Evolutionary conservation across 331 rosid genomes (phyloP), one percentile per base, ranked within the genome.

Genomic region (Pyracantha coccinea): DNA sequence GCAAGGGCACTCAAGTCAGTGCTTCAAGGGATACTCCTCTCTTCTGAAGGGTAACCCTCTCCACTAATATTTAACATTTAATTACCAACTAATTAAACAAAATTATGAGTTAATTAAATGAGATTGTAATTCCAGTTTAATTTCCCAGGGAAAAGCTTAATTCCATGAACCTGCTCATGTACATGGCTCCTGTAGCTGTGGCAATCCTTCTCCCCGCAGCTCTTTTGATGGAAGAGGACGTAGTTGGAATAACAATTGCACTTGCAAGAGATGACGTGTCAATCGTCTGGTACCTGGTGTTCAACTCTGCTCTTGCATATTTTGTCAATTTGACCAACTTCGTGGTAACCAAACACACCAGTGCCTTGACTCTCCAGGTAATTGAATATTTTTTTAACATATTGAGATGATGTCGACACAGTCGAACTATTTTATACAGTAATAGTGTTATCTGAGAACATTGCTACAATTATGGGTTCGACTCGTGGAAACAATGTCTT

Each of bases 1-100:
- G 92, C 93, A 12, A 82, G 97, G 76, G 97, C 97, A 32, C 87
- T 87, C 29, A 91, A 91, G 85, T 87, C 97, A 5, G 97, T 82
- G 47, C 86, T 82, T 45, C 86, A 82, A 74, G 86, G 83, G 20
- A 78, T 82, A 25, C 41, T 82, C 21, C 68, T 82, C 33, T 78
- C 86, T 25, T 79, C 86, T 62, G 86, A 82, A 74, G 86, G 80
- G 83, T 82, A 45, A 52, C 29, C 44, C 44, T 35, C 44, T 35
- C 44, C 44, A 35, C 1, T 0, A 35, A 35, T 41, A 41, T 41
- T 41, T 11, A 38, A 9, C 14, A 41, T 11, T 3, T 41, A 11
- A 11, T 11, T 41, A 11, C 47, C 47, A 41, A 41, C 15, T 41
- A 41, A 41, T 41, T 11, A 41, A 41, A 41, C 47, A 41, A 41